Base-by-base conservation (phyloP, 257 asterid genomes). In the Lavandula angustifolia region DNA sequence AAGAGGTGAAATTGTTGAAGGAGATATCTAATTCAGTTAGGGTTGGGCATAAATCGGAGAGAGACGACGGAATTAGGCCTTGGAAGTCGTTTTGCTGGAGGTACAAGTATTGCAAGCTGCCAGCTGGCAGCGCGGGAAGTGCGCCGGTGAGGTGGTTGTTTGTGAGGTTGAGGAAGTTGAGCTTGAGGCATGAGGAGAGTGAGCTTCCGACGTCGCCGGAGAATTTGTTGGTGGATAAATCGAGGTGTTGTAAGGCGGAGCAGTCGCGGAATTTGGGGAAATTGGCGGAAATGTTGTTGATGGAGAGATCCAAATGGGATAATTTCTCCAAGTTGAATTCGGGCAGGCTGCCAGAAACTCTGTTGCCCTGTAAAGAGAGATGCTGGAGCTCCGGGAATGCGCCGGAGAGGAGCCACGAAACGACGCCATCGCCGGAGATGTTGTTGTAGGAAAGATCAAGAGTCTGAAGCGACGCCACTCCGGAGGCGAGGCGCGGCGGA, bases 401-500 rank as follows among this genome's bases (percentile, higher is more conserved):
- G 49, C 62, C 52, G 0, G 97, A 85, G 2, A 85, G 35, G 16
- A 92, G 53, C 91, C 91, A 85, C 1, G 89, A 59, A 52, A 79
- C 75, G 9, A 75, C 76, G 73, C 42, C 42, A 10, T 73, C 77
- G 3, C 94, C 96, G 3, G 88, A 84, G 54, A 92, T 75, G 52
- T 82, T 89, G 68, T 89, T 92, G 89, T 76, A 76, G 62, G 97
- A 92, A 35, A 92, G 84, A 79, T 92, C 99, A 54, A 92, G 94
- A 37, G 74, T 73, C 29, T 66, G 81, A 3, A 82, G 29, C 4
- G 82, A 68, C 6, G 75, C 7, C 32, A 80, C 38, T 5, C 70
- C 1, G 31, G 6, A 5, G 40, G 29, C 44, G 34, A 18, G 1
- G 60, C 35, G 54, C 7, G 66, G 43, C 6, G 73, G 7, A 9